A percentile compares a stretch with the other conserved stretches of the same genome.
These are phyloP conservation scores for Pseudogymnoascus sp. DNA, from an alignment of 2,329 filamentous ascomycete species.

Conservation along the genomic window DNA sequence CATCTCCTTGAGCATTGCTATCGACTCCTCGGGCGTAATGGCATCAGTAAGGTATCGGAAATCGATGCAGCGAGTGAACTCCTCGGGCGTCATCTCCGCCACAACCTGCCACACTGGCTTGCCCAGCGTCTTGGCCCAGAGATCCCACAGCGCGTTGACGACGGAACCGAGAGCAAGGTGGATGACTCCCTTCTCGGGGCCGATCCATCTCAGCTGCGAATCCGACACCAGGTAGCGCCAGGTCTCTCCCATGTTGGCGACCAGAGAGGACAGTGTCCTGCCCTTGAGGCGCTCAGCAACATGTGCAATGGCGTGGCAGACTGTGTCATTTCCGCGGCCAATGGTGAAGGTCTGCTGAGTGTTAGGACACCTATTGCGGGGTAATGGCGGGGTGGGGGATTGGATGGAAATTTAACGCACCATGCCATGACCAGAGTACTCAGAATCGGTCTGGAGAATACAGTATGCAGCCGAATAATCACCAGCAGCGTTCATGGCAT, in stretches of 20 bases:
- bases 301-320: slow-evolving; percentile 71
- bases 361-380: background rate
- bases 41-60: slow-evolving; percentile 90
- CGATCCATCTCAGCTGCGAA: slow-evolving; percentile 83
- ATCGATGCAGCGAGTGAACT: slow-evolving; percentile 78
- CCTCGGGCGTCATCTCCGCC: slow-evolving; percentile 76
- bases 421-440: slow-evolving; percentile 69
- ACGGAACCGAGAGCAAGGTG: slow-evolving; percentile 80
- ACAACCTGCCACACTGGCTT: slow-evolving; percentile 87
- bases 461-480: slow-evolving; percentile 95
- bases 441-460: slow-evolving; percentile 72
- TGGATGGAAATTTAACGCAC: slow-evolving; percentile 31
- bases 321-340: slow-evolving; percentile 80
- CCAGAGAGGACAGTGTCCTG: slow-evolving; percentile 65
- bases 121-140: slow-evolving; percentile 74
- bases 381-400: background rate
- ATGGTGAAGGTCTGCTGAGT: slow-evolving; percentile 55
- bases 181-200: slow-evolving; percentile 84
- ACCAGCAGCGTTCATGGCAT: slow-evolving; percentile 91
- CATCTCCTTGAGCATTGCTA: slow-evolving; percentile 56
- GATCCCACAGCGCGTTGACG: slow-evolving; percentile 84
- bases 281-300: slow-evolving; percentile 65
- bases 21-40: slow-evolving; percentile 71
- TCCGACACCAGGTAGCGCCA: slow-evolving; percentile 87
- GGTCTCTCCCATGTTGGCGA: slow-evolving; percentile 71